A percentile compares a stretch with the other conserved stretches of the same genome.
phyloP scores from a whole-genome alignment of 2,329 filamentous ascomycete species.

The Colletotrichum gigasporum region DNA sequence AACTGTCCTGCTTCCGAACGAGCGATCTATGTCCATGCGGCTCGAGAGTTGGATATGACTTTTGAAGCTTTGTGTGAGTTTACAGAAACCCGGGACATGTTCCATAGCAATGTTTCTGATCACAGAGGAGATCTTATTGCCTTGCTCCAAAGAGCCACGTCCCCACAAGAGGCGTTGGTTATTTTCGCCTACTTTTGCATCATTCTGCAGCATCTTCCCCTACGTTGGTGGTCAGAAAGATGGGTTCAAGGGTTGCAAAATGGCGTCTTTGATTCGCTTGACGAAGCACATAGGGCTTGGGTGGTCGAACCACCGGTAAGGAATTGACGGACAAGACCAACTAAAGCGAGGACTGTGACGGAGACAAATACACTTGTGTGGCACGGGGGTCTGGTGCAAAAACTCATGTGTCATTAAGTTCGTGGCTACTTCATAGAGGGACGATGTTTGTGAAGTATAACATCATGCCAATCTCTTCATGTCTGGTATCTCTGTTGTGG shows the following conservation, averaged over 20 bases:
- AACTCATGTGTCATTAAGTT: conserved; percentile 10
- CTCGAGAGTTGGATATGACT: neutral
- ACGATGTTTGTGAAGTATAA: conserved; percentile 27
- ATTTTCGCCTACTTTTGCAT: conserved; percentile 47
- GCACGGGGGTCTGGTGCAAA: too few relatives aligned
- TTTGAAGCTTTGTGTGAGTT: neutral
- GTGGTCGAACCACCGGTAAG: conserved; percentile 32
- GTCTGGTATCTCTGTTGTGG: conserved; percentile 13
- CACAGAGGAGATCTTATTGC: conserved; percentile 40
- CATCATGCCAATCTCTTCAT: neutral
- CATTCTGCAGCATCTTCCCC: conserved; percentile 38
- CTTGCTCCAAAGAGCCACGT: conserved; percentile 37
- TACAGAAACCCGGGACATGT: conserved; percentile 38
- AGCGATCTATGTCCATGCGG: neutral
- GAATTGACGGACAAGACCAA: too few relatives aligned
- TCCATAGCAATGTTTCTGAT: conserved; percentile 45
- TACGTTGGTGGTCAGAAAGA: conserved; percentile 47
- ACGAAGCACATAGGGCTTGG: conserved; percentile 46
- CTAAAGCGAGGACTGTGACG: too few relatives aligned
- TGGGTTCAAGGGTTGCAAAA: conserved; percentile 43
- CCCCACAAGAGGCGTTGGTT: conserved; percentile 39
- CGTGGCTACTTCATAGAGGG: conserved; percentile 15
- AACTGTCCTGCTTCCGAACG: neutral
- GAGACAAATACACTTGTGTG: too few relatives aligned
- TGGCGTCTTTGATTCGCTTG: conserved; percentile 41